Evolutionary conservation across 1,284 basidiomycete species (phyloP), one percentile per base, ranked within the genome.

Genomic region (Pholiota adiposa): DNA sequence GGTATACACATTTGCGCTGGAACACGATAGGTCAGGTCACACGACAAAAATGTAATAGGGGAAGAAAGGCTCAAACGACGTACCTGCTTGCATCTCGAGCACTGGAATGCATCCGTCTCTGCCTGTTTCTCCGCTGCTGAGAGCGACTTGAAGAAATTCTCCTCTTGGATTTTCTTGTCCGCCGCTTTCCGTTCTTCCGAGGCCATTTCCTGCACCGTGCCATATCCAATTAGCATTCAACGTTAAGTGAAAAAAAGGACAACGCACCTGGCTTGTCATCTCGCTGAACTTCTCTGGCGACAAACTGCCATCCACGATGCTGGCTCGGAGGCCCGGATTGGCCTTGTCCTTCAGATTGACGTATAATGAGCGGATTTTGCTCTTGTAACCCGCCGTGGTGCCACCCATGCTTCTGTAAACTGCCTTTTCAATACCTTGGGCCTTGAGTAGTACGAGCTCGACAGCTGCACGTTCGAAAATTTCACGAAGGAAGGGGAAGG

Each of bases 21-120:
- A 56, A 34, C 56, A 14, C 7, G 12, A 27, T 46, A n/a, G 4
- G 23, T 46, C 23, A 46, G 23, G 18, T 65, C 25, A 64, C 29
- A 44, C 4, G 9, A 40, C n/a, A 19, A 25, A 12, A 16, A 8
- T 19, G 4, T 16, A 21, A 16, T 11, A 29, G 25, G n/a, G n/a
- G n/a, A 31, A 11, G n/a, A 12, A 2, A 31, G 8, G 16, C 7
- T 5, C 23, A 21, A 19, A 38, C 16, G 25, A 67, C 77, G 53
- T 51, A 84, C 87, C 81, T 94, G 89, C 66, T 93, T 94, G 86
- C 97, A 99, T 68, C 93, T 86, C 18, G 87, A 83, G 71, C 97
- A 99, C 74, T 98, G 95, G 91, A 99, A 99, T 1, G 95, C 95
- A 67, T 97, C 95, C 0, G 97, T 99, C 75, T 99, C 97, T 14